Base-by-base conservation (phyloP, 1,284 basidiomycete species). In the Microbotryum scabiosae region DNA sequence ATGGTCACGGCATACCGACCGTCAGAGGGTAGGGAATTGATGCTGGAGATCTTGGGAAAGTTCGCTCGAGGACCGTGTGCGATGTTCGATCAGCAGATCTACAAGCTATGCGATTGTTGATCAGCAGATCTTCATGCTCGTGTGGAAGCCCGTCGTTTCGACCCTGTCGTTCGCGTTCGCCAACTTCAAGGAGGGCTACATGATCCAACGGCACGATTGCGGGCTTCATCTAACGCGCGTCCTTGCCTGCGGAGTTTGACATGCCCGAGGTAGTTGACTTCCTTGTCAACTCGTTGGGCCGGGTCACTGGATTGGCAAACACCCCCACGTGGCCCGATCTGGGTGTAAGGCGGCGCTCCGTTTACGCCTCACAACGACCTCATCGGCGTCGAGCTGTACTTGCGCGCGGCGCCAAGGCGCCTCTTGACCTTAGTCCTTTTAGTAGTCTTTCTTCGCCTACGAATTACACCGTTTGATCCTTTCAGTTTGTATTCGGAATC, bases 51-150 rank as follows among this genome's bases (percentile, higher is more conserved):
- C 2, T 77, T 98, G 32, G 82, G 82, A 54, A 85, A 90, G 62
- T 83, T 97, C 54, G 85, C 87, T 32, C 80, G 85, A 6, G 76
- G 73, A 51, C 82, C 87, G 1, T 87, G 86, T 71, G 93, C 94
- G 76, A 90, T 97, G 86, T 89, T 96, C 51, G 90, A 97, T 72
- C 79, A 97, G 12, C 98, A 90, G 79, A 81, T 85, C 61, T 98
- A 98, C 75, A n/a, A n/a, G n/a, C n/a, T n/a, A n/a, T 98, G 96
- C 75, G 96, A 99, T 74, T 97, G 92, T 73, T 73, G 96, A 99
- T 77, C 79, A 84, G 32, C 85, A 87, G 57, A 94, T 99, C 86
- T 99, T 99, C 80, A 86, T 83, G 71, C 77, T 85, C 14, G 83
- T 87, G 14, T 99, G 96, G 93, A 88, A 85, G 72, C 85, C 91